These are phyloP conservation scores for Ogataea nakhonphanomensis DNA, from an alignment of 805 yeast species.

Conservation along the genomic window DNA sequence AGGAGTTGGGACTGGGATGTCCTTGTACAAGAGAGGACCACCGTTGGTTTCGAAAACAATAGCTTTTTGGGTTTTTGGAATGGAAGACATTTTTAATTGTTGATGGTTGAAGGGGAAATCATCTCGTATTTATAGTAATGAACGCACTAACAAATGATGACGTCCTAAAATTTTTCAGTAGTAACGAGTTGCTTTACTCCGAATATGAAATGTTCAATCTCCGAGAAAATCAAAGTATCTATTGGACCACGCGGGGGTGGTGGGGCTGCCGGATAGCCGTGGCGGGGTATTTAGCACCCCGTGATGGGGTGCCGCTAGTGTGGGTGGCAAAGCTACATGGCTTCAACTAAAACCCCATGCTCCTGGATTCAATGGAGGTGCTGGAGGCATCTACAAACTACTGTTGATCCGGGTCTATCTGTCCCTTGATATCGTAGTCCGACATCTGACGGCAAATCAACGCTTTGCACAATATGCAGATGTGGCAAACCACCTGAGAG, in stretches of 20 bases:
- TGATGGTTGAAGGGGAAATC: neutral
- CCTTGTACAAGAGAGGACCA: slow-evolving; percentile 63
- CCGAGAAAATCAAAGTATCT: slow-evolving; percentile 1
- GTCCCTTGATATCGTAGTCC: too few relatives aligned
- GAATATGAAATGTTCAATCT: slow-evolving; percentile 2
- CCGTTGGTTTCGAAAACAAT: slow-evolving; percentile 63
- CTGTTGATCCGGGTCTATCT: too few relatives aligned
- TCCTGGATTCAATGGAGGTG: too few relatives aligned
- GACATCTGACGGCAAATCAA: too few relatives aligned
- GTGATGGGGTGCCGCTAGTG: slow-evolving; percentile 2
- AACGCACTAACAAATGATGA: slow-evolving; percentile 2
- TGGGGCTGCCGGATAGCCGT: slow-evolving; percentile 11
- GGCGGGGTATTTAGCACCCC: slow-evolving; percentile 9
- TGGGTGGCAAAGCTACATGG: neutral
- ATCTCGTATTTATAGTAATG: slow-evolving; percentile 5
- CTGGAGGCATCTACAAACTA: too few relatives aligned
- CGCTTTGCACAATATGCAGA: too few relatives aligned
- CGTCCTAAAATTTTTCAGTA: slow-evolving; percentile 1
- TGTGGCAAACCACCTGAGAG: too few relatives aligned
- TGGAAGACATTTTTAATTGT: slow-evolving; percentile 16
- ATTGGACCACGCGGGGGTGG: slow-evolving; percentile 3
- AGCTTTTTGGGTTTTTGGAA: slow-evolving; percentile 71
- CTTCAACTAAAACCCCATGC: neutral
- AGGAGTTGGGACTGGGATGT: slow-evolving; percentile 78
- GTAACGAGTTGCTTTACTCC: slow-evolving; percentile 9